Conservation (phyloP, 2,329 filamentous ascomycete genomes). For the Apiospora rasikravindrae region DNA sequence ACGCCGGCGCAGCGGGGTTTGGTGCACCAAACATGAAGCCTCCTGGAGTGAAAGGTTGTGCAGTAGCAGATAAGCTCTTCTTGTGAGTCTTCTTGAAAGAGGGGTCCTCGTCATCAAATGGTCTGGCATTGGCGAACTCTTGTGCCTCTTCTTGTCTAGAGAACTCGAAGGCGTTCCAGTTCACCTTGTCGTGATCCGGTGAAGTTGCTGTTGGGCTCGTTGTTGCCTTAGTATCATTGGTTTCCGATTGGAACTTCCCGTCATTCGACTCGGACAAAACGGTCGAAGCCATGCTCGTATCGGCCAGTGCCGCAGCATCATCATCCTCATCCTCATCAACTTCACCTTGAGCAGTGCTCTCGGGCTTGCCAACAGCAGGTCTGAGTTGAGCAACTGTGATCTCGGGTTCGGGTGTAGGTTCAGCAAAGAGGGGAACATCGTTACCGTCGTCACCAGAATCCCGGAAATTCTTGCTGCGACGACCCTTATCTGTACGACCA, state of each 20-base stretch:
- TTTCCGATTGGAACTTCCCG: constrained; percentile 43
- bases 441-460: constrained; percentile 70
- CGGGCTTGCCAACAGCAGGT: constrained; percentile 19
- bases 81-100: constrained; percentile 48
- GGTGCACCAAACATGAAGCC: constrained; percentile 40
- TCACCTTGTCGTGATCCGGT: constrained; percentile 53
- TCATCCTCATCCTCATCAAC: constrained; percentile 48
- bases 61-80: constrained; percentile 71
- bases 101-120: constrained; percentile 50
- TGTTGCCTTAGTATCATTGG: constrained; percentile 49
- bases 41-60: constrained; percentile 68
- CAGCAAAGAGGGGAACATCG: constrained; percentile 76
- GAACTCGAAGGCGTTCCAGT: constrained; percentile 68
- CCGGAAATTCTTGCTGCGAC: constrained; percentile 74
- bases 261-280: constrained; percentile 59
- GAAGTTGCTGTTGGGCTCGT: constrained; percentile 60
- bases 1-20: constrained; percentile 35
- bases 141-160: constrained; percentile 53
- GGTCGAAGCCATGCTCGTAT: constrained; percentile 61
- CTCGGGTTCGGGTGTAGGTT: constrained; percentile 45
- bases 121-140: constrained; percentile 57
- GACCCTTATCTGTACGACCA: constrained; percentile 67
- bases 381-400: constrained; percentile 25
- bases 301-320: constrained; percentile 48
- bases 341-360: constrained; percentile 20